These are phyloP conservation scores for Blastomyces emzantsi DNA, from an alignment of 2,329 filamentous ascomycete species.

Conservation along the genomic window DNA sequence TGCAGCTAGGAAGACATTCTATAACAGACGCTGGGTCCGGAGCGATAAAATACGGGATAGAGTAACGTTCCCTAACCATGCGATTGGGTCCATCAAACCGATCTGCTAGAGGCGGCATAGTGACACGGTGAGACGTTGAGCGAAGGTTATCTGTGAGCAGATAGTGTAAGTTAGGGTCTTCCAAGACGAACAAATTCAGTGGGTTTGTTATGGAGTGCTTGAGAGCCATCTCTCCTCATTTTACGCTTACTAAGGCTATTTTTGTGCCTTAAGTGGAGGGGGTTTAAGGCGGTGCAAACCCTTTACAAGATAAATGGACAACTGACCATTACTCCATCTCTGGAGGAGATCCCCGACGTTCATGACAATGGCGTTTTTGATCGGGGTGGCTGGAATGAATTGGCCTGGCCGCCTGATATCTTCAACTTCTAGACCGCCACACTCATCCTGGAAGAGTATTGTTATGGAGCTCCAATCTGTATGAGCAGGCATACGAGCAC, in stretches of 20 bases:
- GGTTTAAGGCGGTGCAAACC: constrained; percentile 4
- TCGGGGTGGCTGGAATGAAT: constrained; percentile 35
- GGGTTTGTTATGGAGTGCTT: not conserved
- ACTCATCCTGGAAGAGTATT: constrained; percentile 46
- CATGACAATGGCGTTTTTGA: constrained; percentile 39
- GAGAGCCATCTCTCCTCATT: not conserved
- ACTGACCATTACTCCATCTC: constrained; percentile 43
- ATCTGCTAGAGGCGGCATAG: constrained; percentile 35
- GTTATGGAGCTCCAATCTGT: constrained; percentile 49
- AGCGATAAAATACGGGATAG: constrained; percentile 52
- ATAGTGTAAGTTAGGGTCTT: constrained; percentile 10
- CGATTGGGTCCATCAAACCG: constrained; percentile 31
- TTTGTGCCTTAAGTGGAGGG: not conserved
- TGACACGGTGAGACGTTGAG: constrained; percentile 48
- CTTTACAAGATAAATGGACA: constrained; percentile 6
- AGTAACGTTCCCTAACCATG: constrained; percentile 47
- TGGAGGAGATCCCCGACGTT: constrained; percentile 45
- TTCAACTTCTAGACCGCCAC: constrained; percentile 45
- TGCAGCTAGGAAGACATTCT: constrained; percentile 44
- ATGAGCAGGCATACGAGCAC: constrained; percentile 45
- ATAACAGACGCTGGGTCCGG: constrained; percentile 44
- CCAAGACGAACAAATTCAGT: not conserved
- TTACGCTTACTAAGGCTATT: not conserved
- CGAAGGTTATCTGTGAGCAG: constrained; percentile 37
- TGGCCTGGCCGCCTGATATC: constrained; percentile 31